Conservation (phyloP, 306 rosid genomes). For the Inga oerstediana region DNA sequence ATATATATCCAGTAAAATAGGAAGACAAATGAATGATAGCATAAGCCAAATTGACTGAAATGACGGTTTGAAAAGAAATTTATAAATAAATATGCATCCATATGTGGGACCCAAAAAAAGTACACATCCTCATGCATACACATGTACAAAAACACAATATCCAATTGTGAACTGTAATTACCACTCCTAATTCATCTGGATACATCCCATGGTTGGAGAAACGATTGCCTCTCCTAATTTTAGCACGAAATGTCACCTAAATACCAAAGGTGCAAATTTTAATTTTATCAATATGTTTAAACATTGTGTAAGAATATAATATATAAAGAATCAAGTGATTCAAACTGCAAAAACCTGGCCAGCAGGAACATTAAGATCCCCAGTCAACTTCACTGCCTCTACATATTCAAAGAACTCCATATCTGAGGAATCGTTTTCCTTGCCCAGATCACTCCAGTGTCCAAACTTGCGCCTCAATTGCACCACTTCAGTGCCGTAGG, state of each 20-base stretch:
- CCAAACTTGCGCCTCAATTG: constrained; percentile 88
- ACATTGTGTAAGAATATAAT: constrained; percentile 16
- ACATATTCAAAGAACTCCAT: constrained; percentile 92
- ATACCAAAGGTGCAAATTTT: constrained; percentile 22
- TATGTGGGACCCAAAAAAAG: background rate
- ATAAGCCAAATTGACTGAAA: background rate
- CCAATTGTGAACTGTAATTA: constrained; percentile 45
- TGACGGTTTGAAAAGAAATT: constrained; percentile 20
- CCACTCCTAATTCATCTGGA: constrained; percentile 99
- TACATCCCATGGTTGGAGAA: constrained; percentile 74
- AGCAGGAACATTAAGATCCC: constrained; percentile 96
- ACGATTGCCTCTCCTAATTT: constrained; percentile 81
- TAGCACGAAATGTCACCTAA: constrained; percentile 96
- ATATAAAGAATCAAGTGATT: constrained; percentile 23
- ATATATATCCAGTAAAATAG: background rate
- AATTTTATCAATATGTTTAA: constrained; percentile 1
- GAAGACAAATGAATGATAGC: background rate
- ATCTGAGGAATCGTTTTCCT: constrained; percentile 56
- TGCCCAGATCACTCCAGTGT: constrained; percentile 75
- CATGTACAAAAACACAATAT: background rate
- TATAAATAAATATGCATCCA: constrained; percentile 22
- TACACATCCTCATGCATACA: background rate
- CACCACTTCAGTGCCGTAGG: constrained; percentile 90
- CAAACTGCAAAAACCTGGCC: constrained; percentile 72
- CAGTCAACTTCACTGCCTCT: constrained; percentile 97